Evolutionary conservation across 306 rosid genomes (phyloP).

Genomic region (Lagenaria siceraria): DNA sequence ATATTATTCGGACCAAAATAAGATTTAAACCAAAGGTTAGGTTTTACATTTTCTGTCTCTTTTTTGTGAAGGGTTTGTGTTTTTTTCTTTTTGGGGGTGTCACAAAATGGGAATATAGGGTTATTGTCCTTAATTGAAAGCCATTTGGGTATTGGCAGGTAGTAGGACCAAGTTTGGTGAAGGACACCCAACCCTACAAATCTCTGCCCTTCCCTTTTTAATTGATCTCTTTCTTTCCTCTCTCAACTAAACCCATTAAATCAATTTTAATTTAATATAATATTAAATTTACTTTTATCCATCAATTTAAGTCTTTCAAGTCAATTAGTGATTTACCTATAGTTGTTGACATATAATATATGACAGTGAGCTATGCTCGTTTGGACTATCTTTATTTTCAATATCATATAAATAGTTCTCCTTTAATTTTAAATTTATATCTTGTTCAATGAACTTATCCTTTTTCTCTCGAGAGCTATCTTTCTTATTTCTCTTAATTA

Average conservation of each 20-base stretch:
- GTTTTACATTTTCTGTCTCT: not conserved
- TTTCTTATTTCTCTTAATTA: not conserved
- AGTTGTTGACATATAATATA: too few species aligned
- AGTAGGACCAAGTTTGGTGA: slow-evolving; percentile 12
- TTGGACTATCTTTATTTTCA: too few species aligned
- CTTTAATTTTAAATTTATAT: not conserved
- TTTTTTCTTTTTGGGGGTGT: too few species aligned
- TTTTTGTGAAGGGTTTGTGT: too few species aligned
- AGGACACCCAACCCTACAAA: slow-evolving; percentile 47
- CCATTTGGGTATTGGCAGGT: slow-evolving; percentile 25
- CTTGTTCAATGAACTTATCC: not conserved
- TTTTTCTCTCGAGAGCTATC: too few species aligned
- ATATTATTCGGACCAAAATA: too few species aligned
- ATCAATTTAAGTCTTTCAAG: too few species aligned
- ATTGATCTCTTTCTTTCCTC: slow-evolving; percentile 14
- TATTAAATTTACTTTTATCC: not conserved
- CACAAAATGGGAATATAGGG: not conserved
- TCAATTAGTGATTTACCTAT: too few species aligned
- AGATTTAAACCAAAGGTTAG: too few species aligned
- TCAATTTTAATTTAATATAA: not conserved
- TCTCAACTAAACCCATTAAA: not conserved
- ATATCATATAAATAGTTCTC: not conserved
- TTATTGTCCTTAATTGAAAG: slow-evolving; percentile 9
- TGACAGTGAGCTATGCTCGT: too few species aligned
- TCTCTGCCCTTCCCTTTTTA: slow-evolving; percentile 20